Conservation (phyloP, 108 stramenopile genomes). For the Bacterosira constricta region DNA sequence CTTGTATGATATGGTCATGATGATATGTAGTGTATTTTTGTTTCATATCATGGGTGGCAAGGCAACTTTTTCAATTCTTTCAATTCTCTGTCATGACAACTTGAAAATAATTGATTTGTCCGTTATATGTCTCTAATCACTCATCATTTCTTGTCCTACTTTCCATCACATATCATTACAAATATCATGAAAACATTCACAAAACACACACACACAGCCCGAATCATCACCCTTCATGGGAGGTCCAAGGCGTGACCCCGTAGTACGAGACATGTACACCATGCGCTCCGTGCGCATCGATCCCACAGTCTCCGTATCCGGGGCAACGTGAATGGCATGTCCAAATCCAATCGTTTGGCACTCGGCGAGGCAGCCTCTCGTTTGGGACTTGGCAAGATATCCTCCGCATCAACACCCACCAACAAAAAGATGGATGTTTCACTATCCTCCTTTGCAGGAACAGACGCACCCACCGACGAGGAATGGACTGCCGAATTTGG, state of each 20-base stretch:
- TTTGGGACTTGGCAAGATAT: constrained; percentile 44
- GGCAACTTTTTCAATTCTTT: background rate
- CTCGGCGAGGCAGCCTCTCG: constrained; percentile 67
- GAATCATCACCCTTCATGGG: constrained; percentile 77
- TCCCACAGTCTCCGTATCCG: constrained; percentile 51
- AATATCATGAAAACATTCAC: no score
- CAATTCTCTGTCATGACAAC: background rate
- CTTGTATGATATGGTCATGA: no score
- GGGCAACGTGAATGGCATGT: constrained; percentile 9
- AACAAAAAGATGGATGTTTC: constrained; percentile 62
- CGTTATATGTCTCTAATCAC: no score
- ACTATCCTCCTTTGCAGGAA: constrained; percentile 67
- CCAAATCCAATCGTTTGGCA: constrained; percentile 62
- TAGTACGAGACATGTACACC: constrained; percentile 76
- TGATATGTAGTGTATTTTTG: no score
- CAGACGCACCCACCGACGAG: constrained; percentile 47
- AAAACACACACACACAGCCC: constrained; percentile 34
- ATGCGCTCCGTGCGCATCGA: constrained; percentile 78
- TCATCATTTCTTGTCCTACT: no score
- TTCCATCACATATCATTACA: no score
- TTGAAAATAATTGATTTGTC: no score
- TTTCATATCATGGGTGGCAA: background rate
- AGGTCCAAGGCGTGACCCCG: constrained; percentile 66
- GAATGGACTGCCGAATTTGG: constrained; percentile 71
- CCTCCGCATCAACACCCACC: background rate